Evolutionary conservation across 495 filamentous ascomycete genomes (phyloP), one percentile per base, ranked within the genome.

Genomic region (Hyaloscypha finlandica): DNA sequence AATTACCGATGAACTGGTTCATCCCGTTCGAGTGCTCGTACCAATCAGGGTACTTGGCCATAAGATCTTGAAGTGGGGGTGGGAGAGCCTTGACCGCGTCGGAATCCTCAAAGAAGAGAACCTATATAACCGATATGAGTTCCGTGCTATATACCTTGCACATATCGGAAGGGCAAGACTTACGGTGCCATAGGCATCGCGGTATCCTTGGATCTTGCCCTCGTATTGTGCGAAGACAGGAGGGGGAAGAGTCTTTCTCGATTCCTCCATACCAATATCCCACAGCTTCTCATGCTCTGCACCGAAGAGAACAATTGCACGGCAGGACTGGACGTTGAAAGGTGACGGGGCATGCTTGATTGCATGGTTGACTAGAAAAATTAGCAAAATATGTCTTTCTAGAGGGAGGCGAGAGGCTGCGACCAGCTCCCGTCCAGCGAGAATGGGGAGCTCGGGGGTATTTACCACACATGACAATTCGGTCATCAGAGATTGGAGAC

Each of bases 251-350:
- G 83, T 81, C 35, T 78, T 72, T 77, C 84, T 87, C 35, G 88
- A 79, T 64, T 79, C 74, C 29, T 81, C 80, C 53, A 66, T 70
- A 30, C 82, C 80, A 66, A 88, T 75, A 69, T 85, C 82, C 88
- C 88, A 90, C 70, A 89, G 79, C 78, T 85, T 85, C 63, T 87
- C 83, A 75, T 89, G 87, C 72, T 88, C 84, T 61, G 77, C 82
- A 58, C 85, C 84, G 72, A 88, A 81, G 68, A 89, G 83, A 42
- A 89, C 82, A 22, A 90, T 78, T 55, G 83, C 76, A 61, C 88
- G 86, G 76, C 86, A 81, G 69, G 81, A 81, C 78, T 90, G 88
- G 53, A 84, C 85, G 81, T 88, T 88, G 86, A 89, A 90, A 71
- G 80, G 82, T 52, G 76, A 81, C n/a, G 87, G 88, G 33, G 83